Conservation (phyloP, 257 asterid species). For the Solanum bukasovii region DNA sequence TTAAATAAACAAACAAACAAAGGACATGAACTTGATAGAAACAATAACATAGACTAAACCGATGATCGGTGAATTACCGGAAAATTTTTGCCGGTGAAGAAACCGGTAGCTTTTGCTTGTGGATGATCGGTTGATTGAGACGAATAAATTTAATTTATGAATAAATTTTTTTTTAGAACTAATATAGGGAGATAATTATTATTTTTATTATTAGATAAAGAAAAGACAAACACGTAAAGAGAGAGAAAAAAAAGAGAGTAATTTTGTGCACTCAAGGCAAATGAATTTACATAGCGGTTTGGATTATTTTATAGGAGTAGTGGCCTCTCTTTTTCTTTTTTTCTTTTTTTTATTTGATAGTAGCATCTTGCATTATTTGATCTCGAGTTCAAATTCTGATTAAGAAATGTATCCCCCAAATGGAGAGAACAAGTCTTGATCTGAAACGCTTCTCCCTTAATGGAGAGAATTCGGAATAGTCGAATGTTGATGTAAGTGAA, state of each 20-base stretch:
- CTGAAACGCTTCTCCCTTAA: too few species aligned
- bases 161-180: not conserved
- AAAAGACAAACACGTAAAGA: not conserved
- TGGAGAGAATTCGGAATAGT: too few species aligned
- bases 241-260: not conserved
- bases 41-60: not conserved
- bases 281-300: not conserved
- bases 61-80: not conserved
- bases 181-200: not conserved
- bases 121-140: not conserved
- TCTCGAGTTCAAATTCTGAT: not conserved
- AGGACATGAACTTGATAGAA: not conserved
- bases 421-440: too few species aligned
- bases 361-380: too few species aligned
- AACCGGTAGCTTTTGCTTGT: not conserved
- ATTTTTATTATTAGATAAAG: not conserved
- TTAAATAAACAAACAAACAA: not conserved
- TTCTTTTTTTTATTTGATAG: too few species aligned
- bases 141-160: not conserved
- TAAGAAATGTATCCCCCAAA: too few species aligned
- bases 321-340: not conserved
- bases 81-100: not conserved
- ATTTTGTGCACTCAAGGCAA: not conserved
- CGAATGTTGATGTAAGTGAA: rapidly evolving
- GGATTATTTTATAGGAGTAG: not conserved